phyloP scores from a whole-genome alignment of 305 asterid genomes.

The Plantago lanceolata region DNA sequence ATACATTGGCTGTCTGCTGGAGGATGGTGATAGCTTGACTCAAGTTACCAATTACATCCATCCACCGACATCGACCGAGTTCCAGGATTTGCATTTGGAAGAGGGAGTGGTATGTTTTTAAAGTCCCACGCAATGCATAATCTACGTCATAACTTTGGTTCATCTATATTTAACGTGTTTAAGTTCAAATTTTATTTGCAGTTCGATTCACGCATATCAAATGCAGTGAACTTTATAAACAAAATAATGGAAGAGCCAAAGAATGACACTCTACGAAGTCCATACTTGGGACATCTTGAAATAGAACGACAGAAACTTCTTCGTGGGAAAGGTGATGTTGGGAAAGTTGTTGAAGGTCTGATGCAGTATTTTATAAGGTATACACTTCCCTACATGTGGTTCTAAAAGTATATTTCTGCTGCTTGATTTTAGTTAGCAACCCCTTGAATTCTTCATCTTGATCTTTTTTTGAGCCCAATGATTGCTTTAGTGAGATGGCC shows the following conservation, averaged over 20 bases:
- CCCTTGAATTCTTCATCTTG: background rate
- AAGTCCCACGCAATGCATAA: slow-evolving; percentile 16
- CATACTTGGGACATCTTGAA: slow-evolving; percentile 76
- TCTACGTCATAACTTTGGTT: slow-evolving; percentile 22
- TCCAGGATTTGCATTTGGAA: slow-evolving; percentile 46
- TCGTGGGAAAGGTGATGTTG: slow-evolving; percentile 60
- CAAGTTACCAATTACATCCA: slow-evolving; percentile 37
- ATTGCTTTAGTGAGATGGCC: slow-evolving; percentile 5
- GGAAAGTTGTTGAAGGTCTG: slow-evolving; percentile 58
- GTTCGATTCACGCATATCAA: slow-evolving; percentile 70
- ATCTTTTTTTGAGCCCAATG: background rate
- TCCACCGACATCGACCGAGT: slow-evolving; percentile 33
- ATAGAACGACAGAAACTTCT: slow-evolving; percentile 73
- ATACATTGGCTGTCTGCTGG: slow-evolving; percentile 83
- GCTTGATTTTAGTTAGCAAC: background rate
- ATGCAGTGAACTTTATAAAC: slow-evolving; percentile 55
- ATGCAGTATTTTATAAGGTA: slow-evolving; percentile 71
- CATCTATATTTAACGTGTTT: slow-evolving; percentile 29
- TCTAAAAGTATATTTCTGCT: background rate
- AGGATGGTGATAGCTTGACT: slow-evolving; percentile 60
- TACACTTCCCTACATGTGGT: slow-evolving; percentile 7
- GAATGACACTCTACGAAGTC: slow-evolving; percentile 64
- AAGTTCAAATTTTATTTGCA: slow-evolving; percentile 43
- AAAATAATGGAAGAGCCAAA: slow-evolving; percentile 45
- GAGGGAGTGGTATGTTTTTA: slow-evolving; percentile 64